These are phyloP conservation scores for Pichia sp. DNA, from an alignment of 1,139 yeast species.

Conservation along the genomic window DNA sequence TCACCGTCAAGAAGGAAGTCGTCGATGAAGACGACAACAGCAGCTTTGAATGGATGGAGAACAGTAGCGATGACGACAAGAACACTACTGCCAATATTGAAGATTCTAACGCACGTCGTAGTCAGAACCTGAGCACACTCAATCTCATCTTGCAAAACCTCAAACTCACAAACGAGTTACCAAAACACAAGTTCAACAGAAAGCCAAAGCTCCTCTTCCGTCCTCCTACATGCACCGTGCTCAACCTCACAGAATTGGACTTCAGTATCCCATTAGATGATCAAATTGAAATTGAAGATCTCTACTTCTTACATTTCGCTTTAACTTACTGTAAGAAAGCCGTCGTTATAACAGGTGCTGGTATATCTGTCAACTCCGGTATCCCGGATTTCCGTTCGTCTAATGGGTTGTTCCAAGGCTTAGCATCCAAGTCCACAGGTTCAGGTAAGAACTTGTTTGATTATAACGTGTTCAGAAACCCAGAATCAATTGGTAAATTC, in stretches of 20 bases:
- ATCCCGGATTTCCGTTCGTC: constrained; percentile 87
- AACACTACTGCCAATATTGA: not conserved
- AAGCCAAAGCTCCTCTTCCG: constrained; percentile 42
- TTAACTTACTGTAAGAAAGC: constrained; percentile 46
- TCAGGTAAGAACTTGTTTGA: constrained; percentile 83
- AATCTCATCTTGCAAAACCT: constrained; percentile 1
- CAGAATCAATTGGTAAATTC: constrained; percentile 58
- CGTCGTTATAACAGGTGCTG: constrained; percentile 80
- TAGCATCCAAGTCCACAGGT: constrained; percentile 37
- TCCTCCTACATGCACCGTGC: constrained; percentile 41
- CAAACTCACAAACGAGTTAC: constrained; percentile 12
- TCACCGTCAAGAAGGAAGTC: no score
- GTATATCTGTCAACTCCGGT: constrained; percentile 87
- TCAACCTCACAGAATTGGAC: constrained; percentile 35
- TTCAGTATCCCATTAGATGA: constrained; percentile 27
- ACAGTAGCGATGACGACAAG: not conserved
- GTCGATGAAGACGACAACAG: no score
- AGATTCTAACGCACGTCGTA: not conserved
- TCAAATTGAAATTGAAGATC: constrained; percentile 37
- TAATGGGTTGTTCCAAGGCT: constrained; percentile 69
- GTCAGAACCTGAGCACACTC: not conserved
- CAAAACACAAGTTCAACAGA: constrained; percentile 18
- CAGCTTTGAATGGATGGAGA: no score
- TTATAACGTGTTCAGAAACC: constrained; percentile 70
- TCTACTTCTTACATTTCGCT: constrained; percentile 42